phyloP scores from a whole-genome alignment of 768 basidiomycete species.

The Thelephora ganbajun region DNA sequence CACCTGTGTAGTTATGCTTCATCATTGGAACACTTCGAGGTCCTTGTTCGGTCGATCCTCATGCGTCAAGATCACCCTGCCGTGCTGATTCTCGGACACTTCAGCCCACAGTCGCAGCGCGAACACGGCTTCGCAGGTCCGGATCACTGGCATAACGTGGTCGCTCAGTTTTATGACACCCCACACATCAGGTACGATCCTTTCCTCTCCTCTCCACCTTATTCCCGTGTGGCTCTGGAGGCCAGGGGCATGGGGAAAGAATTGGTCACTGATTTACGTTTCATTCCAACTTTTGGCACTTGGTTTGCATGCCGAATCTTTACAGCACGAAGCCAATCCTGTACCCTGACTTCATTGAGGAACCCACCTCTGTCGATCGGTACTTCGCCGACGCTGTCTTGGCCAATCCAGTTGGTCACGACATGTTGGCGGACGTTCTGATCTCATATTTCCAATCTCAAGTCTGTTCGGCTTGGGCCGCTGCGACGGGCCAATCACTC shows the following conservation, averaged over 20 bases:
- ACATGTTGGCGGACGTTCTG: constrained; percentile 82
- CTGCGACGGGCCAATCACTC: constrained; percentile 50
- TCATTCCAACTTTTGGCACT: no score
- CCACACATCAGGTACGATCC: constrained; percentile 62
- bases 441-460: constrained; percentile 83
- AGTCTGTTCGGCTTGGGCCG: constrained; percentile 76
- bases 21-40: constrained; percentile 77
- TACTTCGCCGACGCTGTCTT: constrained; percentile 81
- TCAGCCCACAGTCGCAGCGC: constrained; percentile 72
- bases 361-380: constrained; percentile 46
- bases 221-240: background rate
- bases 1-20: constrained; percentile 40
- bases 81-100: constrained; percentile 90
- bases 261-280: no score
- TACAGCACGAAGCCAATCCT: constrained; percentile 64
- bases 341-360: constrained; percentile 69
- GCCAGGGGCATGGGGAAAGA: no score
- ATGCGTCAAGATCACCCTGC: constrained; percentile 85
- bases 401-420: constrained; percentile 69
- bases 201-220: background rate
- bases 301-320: background rate
- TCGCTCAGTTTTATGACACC: constrained; percentile 95
- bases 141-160: constrained; percentile 78
- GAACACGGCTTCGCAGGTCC: constrained; percentile 78
- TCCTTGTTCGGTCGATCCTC: constrained; percentile 84